Base-by-base conservation (phyloP, 164 flowering plant genomes). In the Pachysandra terminalis region DNA sequence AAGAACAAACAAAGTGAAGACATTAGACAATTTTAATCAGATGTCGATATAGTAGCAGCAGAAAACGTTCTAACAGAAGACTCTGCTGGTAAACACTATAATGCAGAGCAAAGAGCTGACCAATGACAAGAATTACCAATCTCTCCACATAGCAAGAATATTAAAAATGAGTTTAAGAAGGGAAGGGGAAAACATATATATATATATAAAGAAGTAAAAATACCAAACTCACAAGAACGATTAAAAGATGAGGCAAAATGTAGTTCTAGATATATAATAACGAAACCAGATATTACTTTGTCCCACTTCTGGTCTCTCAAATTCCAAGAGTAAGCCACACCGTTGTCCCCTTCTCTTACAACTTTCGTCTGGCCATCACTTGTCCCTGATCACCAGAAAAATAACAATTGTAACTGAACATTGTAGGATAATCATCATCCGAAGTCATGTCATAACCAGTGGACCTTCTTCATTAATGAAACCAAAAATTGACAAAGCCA, bases 301-400 rank as follows among this genome's bases (percentile, higher is more conserved):
- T 95, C 97, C 99, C 99, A 95, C 64, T 79, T 88, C 59, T 82
- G 85, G 24, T 95, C 95, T 57, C 68, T 82, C 75, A 76, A 37
- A 72, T 92, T 93, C 99, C 99, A 95, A 35, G 96, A 68, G 77
- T 95, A 95, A 51, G 99, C 99, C 63, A 95, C 90, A 72, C 98
- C 99, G 80, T 88, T 93, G 82, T 95, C 99, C 62, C 99, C 99
- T 86, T 92, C 99, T 76, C 99, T 84, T 55, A 95, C 87, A 65
- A 92, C 71, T 78, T 86, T 92, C 0, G 99, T 95, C 77, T 95
- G 98, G 56, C 99, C 98, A 78, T 90, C 90, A 72, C 77, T 79
- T 28, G 85, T 79, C 67, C 99, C 99, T 95, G 86, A 67, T 71
- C 55, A 74, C 56, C n/a, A n/a, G 24, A 74, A 17, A 57, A 69